Evolutionary conservation across 352 stramenopile species (phyloP).

Genomic region (Hyaloperonospora arabidopsidis): DNA sequence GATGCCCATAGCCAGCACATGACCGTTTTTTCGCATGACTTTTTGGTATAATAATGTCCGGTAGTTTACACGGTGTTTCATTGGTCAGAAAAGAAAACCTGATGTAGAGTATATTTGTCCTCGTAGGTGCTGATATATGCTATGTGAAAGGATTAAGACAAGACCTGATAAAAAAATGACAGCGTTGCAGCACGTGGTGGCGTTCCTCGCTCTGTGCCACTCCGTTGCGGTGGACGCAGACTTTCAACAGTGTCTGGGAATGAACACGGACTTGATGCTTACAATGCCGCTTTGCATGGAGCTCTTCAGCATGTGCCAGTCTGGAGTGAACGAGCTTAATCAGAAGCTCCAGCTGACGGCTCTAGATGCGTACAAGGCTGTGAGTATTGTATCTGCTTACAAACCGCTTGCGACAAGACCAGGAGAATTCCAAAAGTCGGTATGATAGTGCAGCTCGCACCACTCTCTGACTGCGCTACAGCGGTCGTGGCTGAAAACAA

Average conservation of each 20-base stretch:
- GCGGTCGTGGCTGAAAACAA: slow-evolving; percentile 1
- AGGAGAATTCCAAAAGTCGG: too few species aligned
- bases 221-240: slow-evolving; percentile 11
- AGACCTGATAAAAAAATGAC: too few species aligned
- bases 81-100: not conserved
- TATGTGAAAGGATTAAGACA: too few species aligned
- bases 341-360: slow-evolving; percentile 28
- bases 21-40: slow-evolving; percentile 46
- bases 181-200: too few species aligned
- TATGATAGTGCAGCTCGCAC: slow-evolving; percentile 38
- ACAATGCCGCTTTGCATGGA: slow-evolving; percentile 24
- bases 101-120: too few species aligned
- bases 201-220: slow-evolving; percentile 6
- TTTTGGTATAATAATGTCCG: too few species aligned
- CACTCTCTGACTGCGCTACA: slow-evolving; percentile 30
- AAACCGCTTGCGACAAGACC: slow-evolving; percentile 28
- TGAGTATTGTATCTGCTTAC: slow-evolving; percentile 62
- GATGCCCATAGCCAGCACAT: slow-evolving; percentile 93
- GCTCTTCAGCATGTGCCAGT: slow-evolving; percentile 41
- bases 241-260: slow-evolving; percentile 50
- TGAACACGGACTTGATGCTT: slow-evolving; percentile 38
- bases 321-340: slow-evolving; percentile 46
- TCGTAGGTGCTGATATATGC: too few species aligned
- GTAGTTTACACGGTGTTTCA: not conserved
- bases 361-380: slow-evolving; percentile 29